Base-by-base conservation (phyloP, 371 early-diverging fungal species). In the Rhizopus stolonifer region DNA sequence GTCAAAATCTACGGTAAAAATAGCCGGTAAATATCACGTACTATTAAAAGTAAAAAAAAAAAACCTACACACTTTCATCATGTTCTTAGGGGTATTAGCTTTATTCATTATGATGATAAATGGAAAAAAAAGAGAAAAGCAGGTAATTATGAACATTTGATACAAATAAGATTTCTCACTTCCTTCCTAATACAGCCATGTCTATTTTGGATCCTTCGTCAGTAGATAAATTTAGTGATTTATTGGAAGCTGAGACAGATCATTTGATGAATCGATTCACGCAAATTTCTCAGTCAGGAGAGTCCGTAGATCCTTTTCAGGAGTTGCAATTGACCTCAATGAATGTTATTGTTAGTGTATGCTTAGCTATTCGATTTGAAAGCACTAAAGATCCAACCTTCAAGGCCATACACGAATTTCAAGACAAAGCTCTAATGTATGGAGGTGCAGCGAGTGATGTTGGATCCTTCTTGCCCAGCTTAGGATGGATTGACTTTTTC, bases 401-500 rank as follows among this genome's bases (percentile, higher is more conserved):
- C 21, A 3, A 46, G 7, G 36, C 33, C 1, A 25, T 54, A 13
- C 17, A 21, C 4, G 7, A 26, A 15, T 32, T 18, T 26, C 31
- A 46, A 0, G 44, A 54, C 13, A 18, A 33, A 15, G 33, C 24
- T 31, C 14, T 31, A 19, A 17, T 14, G 7, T 47, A 47, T 14
- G 29, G 31, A 6, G 47, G 47, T 9, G 18, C 21, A 15, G 25
- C 32, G 4, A 31, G 47, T 17, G 60, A 64, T 32, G 43, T 64
- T 18, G 51, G 56, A 10, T 18, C 56, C 8, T 59, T 59, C 40
- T 33, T 64, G 29, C 64, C 64, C 11, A 52, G 49, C n/a, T 32
- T 64, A 13, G 18, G 52, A 0, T 25, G 51, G 15, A n/a, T 54
- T 13, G 57, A 52, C 10, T 34, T 22, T n/a, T 43, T 56, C 7